Evolutionary conservation across 805 yeast genomes (phyloP), one percentile per base, ranked within the genome.

Genomic region (Saccharomycopsis oosterbeekiorum): DNA sequence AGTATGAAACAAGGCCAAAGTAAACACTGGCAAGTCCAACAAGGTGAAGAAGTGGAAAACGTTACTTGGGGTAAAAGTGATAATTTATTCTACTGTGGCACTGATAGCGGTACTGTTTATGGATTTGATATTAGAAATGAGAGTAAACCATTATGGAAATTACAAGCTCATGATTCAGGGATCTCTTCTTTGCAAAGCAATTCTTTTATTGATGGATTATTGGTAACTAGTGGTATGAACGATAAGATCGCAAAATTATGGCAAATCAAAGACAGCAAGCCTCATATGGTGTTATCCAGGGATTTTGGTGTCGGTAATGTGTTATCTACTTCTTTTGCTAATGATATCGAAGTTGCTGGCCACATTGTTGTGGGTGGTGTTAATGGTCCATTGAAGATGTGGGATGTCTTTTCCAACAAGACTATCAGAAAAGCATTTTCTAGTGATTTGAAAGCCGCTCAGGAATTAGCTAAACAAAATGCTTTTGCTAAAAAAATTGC

Each of bases 101-200:
- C 97, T 34, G 99, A 94, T 72, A 80, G 82, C 65, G 99, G 99
- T 71, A 84, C 84, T 68, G 83, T 94, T 29, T 89, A 89, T 76
- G 86, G 93, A 64, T 93, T 87, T 68, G 99, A 93, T 73, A 86
- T 89, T 55, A 83, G 97, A 72, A 76, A 75, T 58, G 81, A 78
- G 43, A 80, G 78, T 55, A 80, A 80, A 65, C 92, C 97, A 19
- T 68, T 93, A 39, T 94, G 99, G 99, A 89, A 96, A 1, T 78
- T 94, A 67, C 97, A 94, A 73, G 98, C 98, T 1, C 99, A 94
- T 72, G 98, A 94, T 74, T 82, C 96, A 1, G 97, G 96, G 64
- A 86, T 94, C 64, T 86, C 97, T 4, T 79, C 93, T 1, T 79
- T 94, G 67, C 86, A 86, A 66, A 80, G 85, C 42, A 92, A 89